Percentiles rank a stretch among this genome's conserved stretches.
Conservation (phyloP, 2,329 filamentous ascomycete genomes). For the Ophiostoma piceae region DNA sequence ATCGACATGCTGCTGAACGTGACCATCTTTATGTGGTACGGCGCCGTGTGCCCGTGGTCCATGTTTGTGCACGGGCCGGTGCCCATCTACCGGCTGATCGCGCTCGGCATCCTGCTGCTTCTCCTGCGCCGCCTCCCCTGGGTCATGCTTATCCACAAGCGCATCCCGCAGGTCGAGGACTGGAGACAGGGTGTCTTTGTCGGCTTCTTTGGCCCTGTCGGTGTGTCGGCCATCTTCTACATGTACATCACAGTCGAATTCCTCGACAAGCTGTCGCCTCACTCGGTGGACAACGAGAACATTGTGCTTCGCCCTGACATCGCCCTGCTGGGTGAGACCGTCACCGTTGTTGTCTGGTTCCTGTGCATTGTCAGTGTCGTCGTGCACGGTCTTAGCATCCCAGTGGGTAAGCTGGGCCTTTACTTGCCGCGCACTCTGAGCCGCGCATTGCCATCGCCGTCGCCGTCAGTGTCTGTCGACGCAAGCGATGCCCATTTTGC, state of each 20-base stretch:
- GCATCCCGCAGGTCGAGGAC: slow-evolving; percentile 73
- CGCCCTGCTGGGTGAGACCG: slow-evolving; percentile 56
- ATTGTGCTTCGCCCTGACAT: slow-evolving; percentile 56
- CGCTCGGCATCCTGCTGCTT: slow-evolving; percentile 69
- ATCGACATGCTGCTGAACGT: slow-evolving; percentile 94
- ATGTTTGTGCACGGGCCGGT: slow-evolving; percentile 61
- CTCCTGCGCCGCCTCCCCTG: slow-evolving; percentile 72
- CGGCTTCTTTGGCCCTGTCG: slow-evolving; percentile 89
- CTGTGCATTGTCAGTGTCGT: slow-evolving; percentile 76
- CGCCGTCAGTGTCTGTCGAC: slow-evolving; percentile 16
- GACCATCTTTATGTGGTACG: slow-evolving; percentile 84
- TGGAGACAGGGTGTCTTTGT: slow-evolving; percentile 74
- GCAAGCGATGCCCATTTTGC: neutral
- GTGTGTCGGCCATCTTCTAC: slow-evolving; percentile 88
- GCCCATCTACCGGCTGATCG: slow-evolving; percentile 65
- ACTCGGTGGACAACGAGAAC: slow-evolving; percentile 53
- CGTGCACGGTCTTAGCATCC: slow-evolving; percentile 77
- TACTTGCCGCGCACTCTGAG: slow-evolving; percentile 62
- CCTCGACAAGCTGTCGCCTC: slow-evolving; percentile 53
- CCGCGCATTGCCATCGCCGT: slow-evolving; percentile 33
- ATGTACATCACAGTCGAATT: slow-evolving; percentile 77
- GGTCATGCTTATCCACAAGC: slow-evolving; percentile 65
- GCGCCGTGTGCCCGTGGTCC: slow-evolving; percentile 76
- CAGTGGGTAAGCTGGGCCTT: slow-evolving; percentile 61
- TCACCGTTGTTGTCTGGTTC: slow-evolving; percentile 79